Evolutionary conservation across 768 basidiomycete genomes (phyloP).

Genomic region (Suillus lakei): DNA sequence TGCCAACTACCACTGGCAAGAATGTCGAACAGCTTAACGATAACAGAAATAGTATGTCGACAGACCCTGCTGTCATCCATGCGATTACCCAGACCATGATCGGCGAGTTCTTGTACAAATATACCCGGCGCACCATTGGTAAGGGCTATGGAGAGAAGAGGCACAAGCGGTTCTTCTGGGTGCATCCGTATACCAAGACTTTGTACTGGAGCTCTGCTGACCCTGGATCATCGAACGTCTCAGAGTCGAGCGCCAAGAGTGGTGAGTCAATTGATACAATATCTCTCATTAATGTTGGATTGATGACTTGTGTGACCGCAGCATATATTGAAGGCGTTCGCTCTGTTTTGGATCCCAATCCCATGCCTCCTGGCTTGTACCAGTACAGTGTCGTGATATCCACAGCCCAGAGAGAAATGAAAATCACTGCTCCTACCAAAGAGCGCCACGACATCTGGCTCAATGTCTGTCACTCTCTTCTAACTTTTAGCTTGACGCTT

Average conservation of each 20-base stretch:
- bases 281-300: constrained; percentile 9
- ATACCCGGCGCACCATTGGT: constrained; percentile 87
- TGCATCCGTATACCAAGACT: constrained; percentile 99
- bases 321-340: constrained; percentile 94
- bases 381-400: constrained; percentile 93
- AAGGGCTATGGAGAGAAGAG: constrained; percentile 89
- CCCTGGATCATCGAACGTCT: constrained; percentile 85
- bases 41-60: constrained; percentile 49
- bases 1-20: constrained; percentile 52
- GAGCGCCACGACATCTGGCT: constrained; percentile 98
- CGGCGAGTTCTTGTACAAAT: constrained; percentile 98
- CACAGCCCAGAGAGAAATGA: constrained; percentile 95
- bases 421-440: constrained; percentile 94
- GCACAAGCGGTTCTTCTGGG: constrained; percentile 98
- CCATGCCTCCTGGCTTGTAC: constrained; percentile 92
- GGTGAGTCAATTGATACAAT: constrained; percentile 59
- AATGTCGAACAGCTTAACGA: constrained; percentile 23
- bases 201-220: constrained; percentile 96
- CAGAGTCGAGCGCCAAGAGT: constrained; percentile 95
- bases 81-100: constrained; percentile 99
- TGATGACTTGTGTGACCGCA: constrained; percentile 35
- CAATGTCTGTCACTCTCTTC: constrained; percentile 57
- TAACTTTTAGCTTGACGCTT: constrained; percentile 12
- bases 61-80: constrained; percentile 91
- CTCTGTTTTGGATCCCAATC: constrained; percentile 92